These are phyloP conservation scores for Metschnikowia bowlesiae DNA, from an alignment of 805 yeast species.

Conservation along the genomic window DNA sequence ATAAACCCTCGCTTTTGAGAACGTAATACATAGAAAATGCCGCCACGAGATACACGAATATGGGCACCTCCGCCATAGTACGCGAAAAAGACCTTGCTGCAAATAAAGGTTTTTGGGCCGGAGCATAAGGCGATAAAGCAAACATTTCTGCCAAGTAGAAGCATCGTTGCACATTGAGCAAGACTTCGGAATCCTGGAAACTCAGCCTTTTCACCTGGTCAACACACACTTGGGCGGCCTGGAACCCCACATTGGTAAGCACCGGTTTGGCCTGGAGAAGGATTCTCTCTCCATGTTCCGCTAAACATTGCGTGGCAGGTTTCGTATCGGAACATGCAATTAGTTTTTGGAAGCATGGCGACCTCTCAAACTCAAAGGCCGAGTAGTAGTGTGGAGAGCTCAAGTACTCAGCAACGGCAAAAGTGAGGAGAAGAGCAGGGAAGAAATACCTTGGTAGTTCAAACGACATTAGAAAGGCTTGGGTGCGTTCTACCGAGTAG, in stretches of 20 bases:
- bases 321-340: slow-evolving; percentile 9
- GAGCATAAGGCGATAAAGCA: neutral
- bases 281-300: neutral
- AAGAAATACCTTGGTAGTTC: neutral
- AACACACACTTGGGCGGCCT: slow-evolving; percentile 7
- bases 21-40: neutral
- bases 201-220: slow-evolving; percentile 3
- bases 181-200: slow-evolving; percentile 6
- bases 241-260: slow-evolving; percentile 5
- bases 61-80: neutral
- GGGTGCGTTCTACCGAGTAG: neutral
- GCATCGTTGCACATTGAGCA: slow-evolving; percentile 11
- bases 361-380: slow-evolving; percentile 5
- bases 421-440: neutral
- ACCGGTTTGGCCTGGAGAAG: slow-evolving; percentile 4
- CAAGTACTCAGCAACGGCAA: neutral
- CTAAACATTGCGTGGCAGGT: slow-evolving; percentile 6
- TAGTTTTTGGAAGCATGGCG: slow-evolving; percentile 6
- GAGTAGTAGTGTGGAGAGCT: neutral
- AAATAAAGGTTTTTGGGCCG: neutral
- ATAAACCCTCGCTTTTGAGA: neutral
- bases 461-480: neutral
- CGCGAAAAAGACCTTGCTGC: neutral
- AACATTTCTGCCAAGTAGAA: slow-evolving; percentile 8
- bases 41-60: neutral